These are phyloP conservation scores for Thermothielavioides terrestris DNA, from an alignment of 495 filamentous ascomycete species.

Conservation along the genomic window DNA sequence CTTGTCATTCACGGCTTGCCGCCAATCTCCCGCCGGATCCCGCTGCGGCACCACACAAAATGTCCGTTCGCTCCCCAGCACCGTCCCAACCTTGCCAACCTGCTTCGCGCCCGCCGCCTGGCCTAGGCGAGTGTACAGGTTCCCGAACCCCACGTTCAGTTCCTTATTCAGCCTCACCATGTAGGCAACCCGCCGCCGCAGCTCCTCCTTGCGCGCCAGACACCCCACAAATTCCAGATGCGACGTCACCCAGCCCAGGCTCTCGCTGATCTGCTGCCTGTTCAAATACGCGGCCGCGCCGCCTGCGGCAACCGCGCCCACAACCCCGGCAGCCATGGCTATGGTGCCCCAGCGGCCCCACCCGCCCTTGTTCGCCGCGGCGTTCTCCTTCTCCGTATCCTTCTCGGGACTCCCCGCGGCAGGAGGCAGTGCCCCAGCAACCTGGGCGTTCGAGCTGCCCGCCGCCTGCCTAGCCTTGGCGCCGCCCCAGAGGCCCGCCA, in stretches of 20 bases:
- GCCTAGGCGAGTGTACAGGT: slow-evolving; percentile 79
- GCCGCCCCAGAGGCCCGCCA: slow-evolving; percentile 54
- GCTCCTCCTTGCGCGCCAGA: slow-evolving; percentile 66
- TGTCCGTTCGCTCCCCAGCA: slow-evolving; percentile 56
- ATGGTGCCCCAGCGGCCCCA: slow-evolving; percentile 67
- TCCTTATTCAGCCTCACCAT: slow-evolving; percentile 49
- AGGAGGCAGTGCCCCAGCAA: slow-evolving; percentile 26
- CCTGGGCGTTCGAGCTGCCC: slow-evolving; percentile 19
- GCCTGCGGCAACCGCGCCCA: slow-evolving; percentile 73
- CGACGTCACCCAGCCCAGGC: slow-evolving; percentile 71
- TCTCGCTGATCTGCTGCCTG: slow-evolving; percentile 62
- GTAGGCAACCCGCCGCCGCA: slow-evolving; percentile 54
- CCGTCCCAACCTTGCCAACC: slow-evolving; percentile 39
- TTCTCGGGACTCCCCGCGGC: slow-evolving; percentile 10
- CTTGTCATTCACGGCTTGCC: slow-evolving; percentile 64
- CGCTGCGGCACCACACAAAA: slow-evolving; percentile 71
- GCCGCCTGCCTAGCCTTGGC: slow-evolving; percentile 23
- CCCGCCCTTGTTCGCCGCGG: slow-evolving; percentile 30
- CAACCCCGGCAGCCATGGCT: slow-evolving; percentile 74
- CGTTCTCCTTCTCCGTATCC: slow-evolving; percentile 14
- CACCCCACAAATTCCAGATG: slow-evolving; percentile 96
- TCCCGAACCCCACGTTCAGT: slow-evolving; percentile 58
- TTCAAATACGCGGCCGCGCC: slow-evolving; percentile 81
- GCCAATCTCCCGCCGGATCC: slow-evolving; percentile 47
- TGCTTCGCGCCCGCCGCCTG: slow-evolving; percentile 42